Conservation (phyloP, 345 rosid genomes). For the Adansonia digitata region DNA sequence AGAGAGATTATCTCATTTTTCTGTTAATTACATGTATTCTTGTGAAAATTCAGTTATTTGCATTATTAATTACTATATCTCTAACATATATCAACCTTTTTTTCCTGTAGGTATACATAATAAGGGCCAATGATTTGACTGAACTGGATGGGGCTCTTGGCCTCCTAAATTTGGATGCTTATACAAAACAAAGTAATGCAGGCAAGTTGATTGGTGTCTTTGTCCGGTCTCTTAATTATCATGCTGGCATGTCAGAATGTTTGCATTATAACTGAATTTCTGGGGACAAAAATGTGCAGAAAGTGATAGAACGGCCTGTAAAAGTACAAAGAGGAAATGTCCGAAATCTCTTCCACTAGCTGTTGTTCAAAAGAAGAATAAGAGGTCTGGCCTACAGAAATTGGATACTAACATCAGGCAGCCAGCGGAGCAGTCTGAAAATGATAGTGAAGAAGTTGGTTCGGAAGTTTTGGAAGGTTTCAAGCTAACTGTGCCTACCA, state of each 20-base stretch:
- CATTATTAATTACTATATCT: conserved; percentile 1
- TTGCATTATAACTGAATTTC: conserved; percentile 13
- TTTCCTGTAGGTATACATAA: conserved; percentile 52
- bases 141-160: conserved; percentile 71
- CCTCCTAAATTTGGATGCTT: conserved; percentile 64
- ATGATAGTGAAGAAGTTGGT: conserved; percentile 61
- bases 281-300: conserved; percentile 21
- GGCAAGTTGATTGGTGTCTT: conserved; percentile 23
- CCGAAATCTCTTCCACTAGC: conserved; percentile 45
- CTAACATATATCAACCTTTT: conserved; percentile 5
- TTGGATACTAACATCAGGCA: conserved; percentile 17
- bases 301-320: conserved; percentile 8
- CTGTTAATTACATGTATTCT: neutral
- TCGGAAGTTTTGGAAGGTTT: conserved; percentile 62
- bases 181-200: conserved; percentile 39
- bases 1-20: neutral
- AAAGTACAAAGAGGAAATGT: conserved; percentile 35
- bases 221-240: conserved; percentile 7
- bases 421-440: conserved; percentile 45
- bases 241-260: conserved; percentile 7
- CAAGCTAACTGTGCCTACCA: conserved; percentile 33
- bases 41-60: neutral
- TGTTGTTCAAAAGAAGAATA: conserved; percentile 39
- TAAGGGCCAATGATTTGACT: conserved; percentile 51
- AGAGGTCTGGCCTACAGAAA: conserved; percentile 25